These are phyloP conservation scores for Fusarium citri DNA, from an alignment of 2,329 filamentous ascomycete genomes.

Conservation along the genomic window DNA sequence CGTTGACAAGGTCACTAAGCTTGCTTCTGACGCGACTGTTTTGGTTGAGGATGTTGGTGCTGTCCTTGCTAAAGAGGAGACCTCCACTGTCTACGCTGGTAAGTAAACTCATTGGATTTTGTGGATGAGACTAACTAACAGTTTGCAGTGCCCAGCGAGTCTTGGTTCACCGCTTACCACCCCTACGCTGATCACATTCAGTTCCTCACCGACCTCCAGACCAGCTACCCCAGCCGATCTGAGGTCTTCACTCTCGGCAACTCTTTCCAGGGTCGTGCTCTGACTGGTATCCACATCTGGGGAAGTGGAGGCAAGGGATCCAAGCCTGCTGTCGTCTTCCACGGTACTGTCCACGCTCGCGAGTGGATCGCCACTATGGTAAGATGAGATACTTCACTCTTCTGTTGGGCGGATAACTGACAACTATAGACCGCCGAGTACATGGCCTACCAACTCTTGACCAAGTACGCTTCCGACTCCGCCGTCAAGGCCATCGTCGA, in stretches of 20 bases:
- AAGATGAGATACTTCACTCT: neutral
- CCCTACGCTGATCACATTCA: slow-evolving; percentile 29
- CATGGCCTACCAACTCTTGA: slow-evolving; percentile 33
- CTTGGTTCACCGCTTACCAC: slow-evolving; percentile 36
- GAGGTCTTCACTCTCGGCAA: slow-evolving; percentile 28
- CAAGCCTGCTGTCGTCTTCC: slow-evolving; percentile 34
- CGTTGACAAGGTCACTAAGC: slow-evolving; percentile 24
- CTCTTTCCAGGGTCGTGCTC: slow-evolving; percentile 27
- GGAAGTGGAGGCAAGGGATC: slow-evolving; percentile 36
- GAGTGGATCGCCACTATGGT: slow-evolving; percentile 37
- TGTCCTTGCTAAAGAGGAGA: slow-evolving; percentile 25
- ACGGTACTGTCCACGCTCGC: slow-evolving; percentile 34
- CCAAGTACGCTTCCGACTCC: slow-evolving; percentile 29
- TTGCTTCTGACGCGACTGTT: slow-evolving; percentile 24
- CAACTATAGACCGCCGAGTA: slow-evolving; percentile 18
- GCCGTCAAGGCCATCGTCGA: slow-evolving; percentile 59
- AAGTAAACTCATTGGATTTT: neutral
- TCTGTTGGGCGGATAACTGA: accelerated
- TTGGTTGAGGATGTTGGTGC: slow-evolving; percentile 36
- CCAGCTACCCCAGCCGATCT: slow-evolving; percentile 24
- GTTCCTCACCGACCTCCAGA: slow-evolving; percentile 29
- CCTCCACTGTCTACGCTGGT: slow-evolving; percentile 25
- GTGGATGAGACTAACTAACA: neutral
- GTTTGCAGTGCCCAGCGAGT: slow-evolving; percentile 16
- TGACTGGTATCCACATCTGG: slow-evolving; percentile 36